Evolutionary conservation across 306 rosid species (phyloP).

Genomic region (Vigna trinervia): DNA sequence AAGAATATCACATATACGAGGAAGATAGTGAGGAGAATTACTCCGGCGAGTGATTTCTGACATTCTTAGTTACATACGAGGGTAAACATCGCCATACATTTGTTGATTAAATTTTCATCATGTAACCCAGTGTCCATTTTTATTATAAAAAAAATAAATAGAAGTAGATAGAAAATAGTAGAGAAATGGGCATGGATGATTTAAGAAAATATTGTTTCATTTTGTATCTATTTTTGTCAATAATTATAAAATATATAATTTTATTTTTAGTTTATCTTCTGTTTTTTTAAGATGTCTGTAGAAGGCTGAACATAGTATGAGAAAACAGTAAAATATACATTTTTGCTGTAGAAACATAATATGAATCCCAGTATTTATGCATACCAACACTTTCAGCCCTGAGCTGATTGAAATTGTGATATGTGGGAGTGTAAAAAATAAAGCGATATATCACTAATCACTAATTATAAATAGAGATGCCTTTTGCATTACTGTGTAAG

Average conservation of each 20-base stretch:
- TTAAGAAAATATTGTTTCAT: background rate
- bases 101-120: background rate
- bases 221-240: background rate
- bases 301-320: background rate
- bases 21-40: constrained; percentile 61
- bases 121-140: background rate
- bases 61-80: background rate
- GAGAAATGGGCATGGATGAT: background rate
- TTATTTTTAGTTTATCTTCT: background rate
- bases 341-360: background rate
- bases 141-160: background rate
- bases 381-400: too few species aligned
- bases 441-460: too few species aligned
- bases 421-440: too few species aligned
- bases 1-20: constrained; percentile 73
- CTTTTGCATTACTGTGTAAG: too few species aligned
- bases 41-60: constrained; percentile 52
- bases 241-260: background rate
- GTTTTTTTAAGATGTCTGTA: too few species aligned
- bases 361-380: too few species aligned
- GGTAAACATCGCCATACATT: background rate
- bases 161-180: background rate
- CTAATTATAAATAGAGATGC: too few species aligned
- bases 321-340: background rate
- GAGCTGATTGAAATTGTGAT: too few species aligned